A percentile compares a stretch with the other conserved stretches of the same genome.
Conservation (phyloP, 1,284 basidiomycete genomes). For the Cryptococcus sp. region DNA sequence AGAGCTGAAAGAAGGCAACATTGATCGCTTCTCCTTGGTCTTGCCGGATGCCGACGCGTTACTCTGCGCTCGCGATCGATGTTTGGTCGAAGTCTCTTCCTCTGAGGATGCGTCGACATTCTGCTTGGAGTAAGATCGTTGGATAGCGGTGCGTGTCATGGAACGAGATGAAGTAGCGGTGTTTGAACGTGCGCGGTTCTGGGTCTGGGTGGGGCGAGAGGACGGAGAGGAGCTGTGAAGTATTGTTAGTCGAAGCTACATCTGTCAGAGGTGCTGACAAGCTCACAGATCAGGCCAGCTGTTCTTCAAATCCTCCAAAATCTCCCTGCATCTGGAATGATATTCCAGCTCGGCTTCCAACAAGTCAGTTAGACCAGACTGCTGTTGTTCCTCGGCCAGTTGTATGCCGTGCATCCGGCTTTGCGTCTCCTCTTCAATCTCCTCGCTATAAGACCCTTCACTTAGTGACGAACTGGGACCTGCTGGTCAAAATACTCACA, state of each 20-base stretch:
- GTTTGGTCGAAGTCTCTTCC: conserved; percentile 32
- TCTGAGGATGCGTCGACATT: conserved; percentile 30
- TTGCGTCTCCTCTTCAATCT: conserved; percentile 75
- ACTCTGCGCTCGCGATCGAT: conserved; percentile 46
- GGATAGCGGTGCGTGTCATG: conserved; percentile 20
- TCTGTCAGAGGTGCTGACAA: background rate
- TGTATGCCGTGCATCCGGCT: conserved; percentile 73
- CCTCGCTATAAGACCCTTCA: conserved; percentile 61
- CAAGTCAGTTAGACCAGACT: conserved; percentile 65
- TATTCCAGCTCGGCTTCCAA: conserved; percentile 73
- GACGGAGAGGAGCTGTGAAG: conserved; percentile 10
- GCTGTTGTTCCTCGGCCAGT: conserved; percentile 70
- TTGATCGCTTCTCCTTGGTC: conserved; percentile 34
- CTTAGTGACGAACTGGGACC: background rate
- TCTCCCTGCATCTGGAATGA: conserved; percentile 68
- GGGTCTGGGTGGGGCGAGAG: conserved; percentile 25
- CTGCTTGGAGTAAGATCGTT: conserved; percentile 16
- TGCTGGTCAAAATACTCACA: conserved; percentile 59
- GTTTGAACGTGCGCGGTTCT: conserved; percentile 14
- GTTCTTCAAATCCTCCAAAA: conserved; percentile 66
- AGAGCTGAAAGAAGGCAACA: conserved; percentile 46
- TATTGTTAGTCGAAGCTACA: background rate
- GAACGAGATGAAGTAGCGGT: conserved; percentile 23
- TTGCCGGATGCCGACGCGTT: conserved; percentile 40
- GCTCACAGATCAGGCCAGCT: conserved; percentile 60